phyloP scores from a whole-genome alignment of 164 flowering plant species.

The Echeveria elegans region DNA sequence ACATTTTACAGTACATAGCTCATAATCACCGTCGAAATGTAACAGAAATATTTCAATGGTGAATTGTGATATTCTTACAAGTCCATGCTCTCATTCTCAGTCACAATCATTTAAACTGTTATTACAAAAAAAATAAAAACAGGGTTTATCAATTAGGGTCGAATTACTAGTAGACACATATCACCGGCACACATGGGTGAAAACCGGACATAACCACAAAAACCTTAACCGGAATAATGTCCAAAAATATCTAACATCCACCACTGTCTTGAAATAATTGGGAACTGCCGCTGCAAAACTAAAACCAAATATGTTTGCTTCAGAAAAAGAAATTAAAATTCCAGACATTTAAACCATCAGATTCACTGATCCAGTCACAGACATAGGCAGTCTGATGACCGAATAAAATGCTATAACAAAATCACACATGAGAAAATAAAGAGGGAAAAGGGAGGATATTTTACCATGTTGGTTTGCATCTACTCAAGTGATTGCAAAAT shows the following conservation, averaged over 20 bases:
- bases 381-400: too few species aligned
- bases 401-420: slow-evolving; percentile 44
- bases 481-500: too few species aligned
- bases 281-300: background rate
- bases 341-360: slow-evolving; percentile 12
- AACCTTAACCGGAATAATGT: background rate
- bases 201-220: background rate
- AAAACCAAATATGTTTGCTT: background rate
- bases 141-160: background rate
- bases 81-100: background rate
- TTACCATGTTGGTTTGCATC: too few species aligned
- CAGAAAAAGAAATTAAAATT: background rate
- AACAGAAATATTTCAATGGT: background rate
- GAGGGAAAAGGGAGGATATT: too few species aligned
- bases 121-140: background rate
- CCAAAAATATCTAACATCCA: background rate
- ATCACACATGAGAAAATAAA: slow-evolving; percentile 15
- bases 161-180: background rate
- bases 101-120: background rate
- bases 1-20: too few species aligned
- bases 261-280: background rate
- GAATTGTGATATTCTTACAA: background rate
- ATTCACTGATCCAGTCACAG: too few species aligned
- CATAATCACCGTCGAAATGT: background rate
- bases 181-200: background rate